A percentile compares a stretch with the other conserved stretches of the same genome.
Evolutionary conservation across 768 basidiomycete genomes (phyloP).

Genomic region (Plicaturopsis crispa): DNA sequence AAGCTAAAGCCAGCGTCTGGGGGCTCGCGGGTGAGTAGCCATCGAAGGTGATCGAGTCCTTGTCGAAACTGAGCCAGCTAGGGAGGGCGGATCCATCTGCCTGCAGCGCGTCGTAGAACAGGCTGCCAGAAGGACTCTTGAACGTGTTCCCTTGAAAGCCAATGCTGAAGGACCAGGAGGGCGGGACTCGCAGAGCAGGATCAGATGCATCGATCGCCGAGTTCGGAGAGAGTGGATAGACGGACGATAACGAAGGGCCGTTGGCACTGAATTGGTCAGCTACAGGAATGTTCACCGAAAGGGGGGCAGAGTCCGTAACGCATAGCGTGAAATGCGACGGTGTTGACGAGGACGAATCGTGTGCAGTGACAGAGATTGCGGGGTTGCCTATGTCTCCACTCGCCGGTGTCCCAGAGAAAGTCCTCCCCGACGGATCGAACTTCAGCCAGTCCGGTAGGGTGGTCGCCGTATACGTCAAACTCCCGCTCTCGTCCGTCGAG

Average conservation of each 20-base stretch:
- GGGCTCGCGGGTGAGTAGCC: conserved; percentile 63
- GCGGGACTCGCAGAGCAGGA: conserved; percentile 67
- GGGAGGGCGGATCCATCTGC: conserved; percentile 68
- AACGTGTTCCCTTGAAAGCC: conserved; percentile 71
- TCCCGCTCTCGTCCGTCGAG: conserved; percentile 30
- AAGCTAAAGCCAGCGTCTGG: conserved; percentile 37
- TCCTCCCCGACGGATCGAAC: conserved; percentile 53
- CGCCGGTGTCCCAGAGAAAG: conserved; percentile 66
- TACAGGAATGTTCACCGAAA: conserved; percentile 46
- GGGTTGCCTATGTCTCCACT: conserved; percentile 54
- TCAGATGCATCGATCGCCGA: conserved; percentile 46
- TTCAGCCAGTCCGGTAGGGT: conserved; percentile 68
- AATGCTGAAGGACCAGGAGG: conserved; percentile 84
- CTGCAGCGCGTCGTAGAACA: conserved; percentile 60
- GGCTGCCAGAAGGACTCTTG: conserved; percentile 28
- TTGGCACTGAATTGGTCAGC: conserved; percentile 50
- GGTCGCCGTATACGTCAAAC: conserved; percentile 45
- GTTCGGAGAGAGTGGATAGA: conserved; percentile 53
- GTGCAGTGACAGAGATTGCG: conserved; percentile 56
- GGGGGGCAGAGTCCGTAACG: conserved; percentile 45
- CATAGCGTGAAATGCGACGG: conserved; percentile 49
- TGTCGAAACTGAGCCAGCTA: conserved; percentile 67
- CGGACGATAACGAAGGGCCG: conserved; percentile 69
- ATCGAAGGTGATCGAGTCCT: conserved; percentile 61
- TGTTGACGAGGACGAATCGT: conserved; percentile 40